Evolutionary conservation across 495 filamentous ascomycete genomes (phyloP).

Genomic region (Acidiella bohemica): DNA sequence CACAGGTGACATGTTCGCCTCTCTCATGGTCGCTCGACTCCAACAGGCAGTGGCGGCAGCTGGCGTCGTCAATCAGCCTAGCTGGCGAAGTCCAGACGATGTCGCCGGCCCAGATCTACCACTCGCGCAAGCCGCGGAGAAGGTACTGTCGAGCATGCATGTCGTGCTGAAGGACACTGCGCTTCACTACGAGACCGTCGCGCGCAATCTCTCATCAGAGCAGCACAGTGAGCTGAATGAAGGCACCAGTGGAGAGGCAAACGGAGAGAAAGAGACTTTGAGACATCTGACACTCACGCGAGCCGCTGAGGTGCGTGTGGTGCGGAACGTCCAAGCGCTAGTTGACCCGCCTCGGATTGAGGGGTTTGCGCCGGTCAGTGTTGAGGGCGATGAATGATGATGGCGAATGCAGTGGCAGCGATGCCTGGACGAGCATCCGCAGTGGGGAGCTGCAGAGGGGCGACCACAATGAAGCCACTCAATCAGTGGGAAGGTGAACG

Average conservation of each 20-base stretch:
- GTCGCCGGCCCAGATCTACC: conserved; percentile 52
- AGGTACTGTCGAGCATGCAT: conserved; percentile 90
- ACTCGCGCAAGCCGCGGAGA: conserved; percentile 66
- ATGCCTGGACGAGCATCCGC: neutral
- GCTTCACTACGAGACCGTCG: conserved; percentile 46
- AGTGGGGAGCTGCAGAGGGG: too few species aligned
- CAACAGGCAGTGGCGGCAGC: conserved; percentile 55
- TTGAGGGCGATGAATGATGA: too few species aligned
- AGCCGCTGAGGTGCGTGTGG: conserved; percentile 68
- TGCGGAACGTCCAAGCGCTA: conserved; percentile 54
- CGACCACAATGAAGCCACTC: too few species aligned
- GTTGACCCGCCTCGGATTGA: conserved; percentile 43
- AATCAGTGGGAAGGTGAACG: too few species aligned
- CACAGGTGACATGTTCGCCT: conserved; percentile 97
- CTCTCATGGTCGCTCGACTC: conserved; percentile 75
- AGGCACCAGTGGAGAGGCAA: conserved; percentile 25
- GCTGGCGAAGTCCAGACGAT: conserved; percentile 41
- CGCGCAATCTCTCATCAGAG: conserved; percentile 29
- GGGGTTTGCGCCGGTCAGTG: too few species aligned
- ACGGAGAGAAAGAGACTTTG: conserved; percentile 44
- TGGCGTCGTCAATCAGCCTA: conserved; percentile 18
- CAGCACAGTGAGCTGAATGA: conserved; percentile 20
- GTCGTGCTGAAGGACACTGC: conserved; percentile 66
- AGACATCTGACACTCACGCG: conserved; percentile 54
- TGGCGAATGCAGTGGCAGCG: conserved; percentile 35